Percentiles rank a stretch among this genome's conserved stretches.
Evolutionary conservation across 2,329 filamentous ascomycete species (phyloP).

Genomic region (Neurospora crassa): DNA sequence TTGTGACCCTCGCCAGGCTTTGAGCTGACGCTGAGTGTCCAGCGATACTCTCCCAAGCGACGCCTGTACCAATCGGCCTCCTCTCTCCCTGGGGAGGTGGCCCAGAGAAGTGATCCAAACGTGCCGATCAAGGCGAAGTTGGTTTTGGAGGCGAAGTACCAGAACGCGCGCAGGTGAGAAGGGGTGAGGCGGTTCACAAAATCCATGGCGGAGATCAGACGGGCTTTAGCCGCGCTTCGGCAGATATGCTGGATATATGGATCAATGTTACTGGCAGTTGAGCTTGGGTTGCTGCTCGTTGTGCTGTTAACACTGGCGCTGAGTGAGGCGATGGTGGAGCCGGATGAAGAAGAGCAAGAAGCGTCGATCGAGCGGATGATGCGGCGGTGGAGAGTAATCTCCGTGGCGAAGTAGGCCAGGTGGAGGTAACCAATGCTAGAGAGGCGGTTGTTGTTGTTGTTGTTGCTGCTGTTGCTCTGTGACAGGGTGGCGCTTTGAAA

Average conservation of each 20-base stretch:
- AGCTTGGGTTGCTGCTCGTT: background rate
- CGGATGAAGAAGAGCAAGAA: slow-evolving; percentile 24
- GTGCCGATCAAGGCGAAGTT: slow-evolving; percentile 95
- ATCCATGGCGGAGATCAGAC: slow-evolving; percentile 92
- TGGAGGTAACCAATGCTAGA: slow-evolving; percentile 70
- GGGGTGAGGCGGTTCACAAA: slow-evolving; percentile 90
- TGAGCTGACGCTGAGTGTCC: slow-evolving; percentile 81
- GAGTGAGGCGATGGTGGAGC: slow-evolving; percentile 3
- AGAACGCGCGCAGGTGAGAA: slow-evolving; percentile 80
- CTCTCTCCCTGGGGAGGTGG: slow-evolving; percentile 76
- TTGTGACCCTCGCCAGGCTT: slow-evolving; percentile 51
- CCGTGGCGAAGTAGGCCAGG: slow-evolving; percentile 84
- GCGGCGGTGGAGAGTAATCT: slow-evolving; percentile 85
- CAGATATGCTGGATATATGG: slow-evolving; percentile 86
- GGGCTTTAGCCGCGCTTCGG: slow-evolving; percentile 85
- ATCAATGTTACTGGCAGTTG: slow-evolving; percentile 41
- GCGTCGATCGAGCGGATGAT: slow-evolving; percentile 70
- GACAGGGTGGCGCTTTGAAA: slow-evolving; percentile 31
- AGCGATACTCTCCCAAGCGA: slow-evolving; percentile 79
- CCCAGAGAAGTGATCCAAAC: slow-evolving; percentile 83
- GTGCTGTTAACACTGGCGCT: background rate
- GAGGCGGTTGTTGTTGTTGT: slow-evolving; percentile 28
- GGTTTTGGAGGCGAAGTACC: slow-evolving; percentile 80
- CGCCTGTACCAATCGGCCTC: slow-evolving; percentile 90
- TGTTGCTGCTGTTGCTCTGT: slow-evolving; percentile 9